Evolutionary conservation across 2,329 filamentous ascomycete species (phyloP), one percentile per base, ranked within the genome.

Genomic region (Aspergillus caelatus): DNA sequence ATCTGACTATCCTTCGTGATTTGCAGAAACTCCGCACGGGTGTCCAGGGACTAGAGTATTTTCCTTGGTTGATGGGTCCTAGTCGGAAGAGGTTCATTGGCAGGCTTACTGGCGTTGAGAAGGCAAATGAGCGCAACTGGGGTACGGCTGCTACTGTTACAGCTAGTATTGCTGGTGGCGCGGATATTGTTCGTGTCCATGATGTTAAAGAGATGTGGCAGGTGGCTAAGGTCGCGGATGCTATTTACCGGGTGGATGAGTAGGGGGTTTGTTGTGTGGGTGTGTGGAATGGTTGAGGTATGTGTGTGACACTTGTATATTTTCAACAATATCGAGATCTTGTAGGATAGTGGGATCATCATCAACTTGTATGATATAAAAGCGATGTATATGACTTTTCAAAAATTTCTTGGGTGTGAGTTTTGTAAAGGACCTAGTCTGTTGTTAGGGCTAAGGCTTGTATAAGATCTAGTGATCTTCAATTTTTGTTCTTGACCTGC

Each of bases 81-180:
- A 97, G 93, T 78, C 87, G 94, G 65, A 99, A 99, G 81, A 84
- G 87, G 26, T 99, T 99, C 74, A 88, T 99, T 61, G 94, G 94
- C 1, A 85, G 84, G 68, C 84, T 96, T 36, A 97, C 94, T 0
- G 92, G 91, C 0, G 91, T 93, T 1, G 78, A 86, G 64, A 86
- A 88, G 69, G 87, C 93, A 0, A 84, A 83, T 65, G 86, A 93
- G 70, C 85, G 94, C 65, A 83, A 85, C 10, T 95, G 89, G 88
- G 95, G 95, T 12, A 98, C 95, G 3, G 94, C 93, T 12, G 93
- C 92, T 12, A 92, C 93, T 0, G 91, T 98, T 10, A 90, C 91
- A 3, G 93, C 93, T 8, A 92, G 93, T 53, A 85, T 99, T 34
- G 88, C 90, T 65, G 92, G 92, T 8, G 95, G 95, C 3, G 94